A percentile compares a stretch with the other conserved stretches of the same genome.
phyloP scores from a whole-genome alignment of 2,329 filamentous ascomycete species.

The Fusarium sacchari region DNA sequence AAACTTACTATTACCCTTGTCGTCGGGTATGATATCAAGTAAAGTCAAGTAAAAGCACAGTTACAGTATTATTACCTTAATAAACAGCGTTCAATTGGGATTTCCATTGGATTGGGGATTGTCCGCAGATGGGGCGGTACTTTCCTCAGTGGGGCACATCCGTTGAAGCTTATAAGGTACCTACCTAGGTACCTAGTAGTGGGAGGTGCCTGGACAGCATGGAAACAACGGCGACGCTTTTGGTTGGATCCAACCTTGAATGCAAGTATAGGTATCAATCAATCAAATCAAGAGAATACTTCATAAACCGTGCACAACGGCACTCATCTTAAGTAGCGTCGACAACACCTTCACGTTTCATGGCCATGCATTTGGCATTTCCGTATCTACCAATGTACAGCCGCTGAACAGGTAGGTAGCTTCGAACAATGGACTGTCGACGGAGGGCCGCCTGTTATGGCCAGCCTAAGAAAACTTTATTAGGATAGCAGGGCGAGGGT shows the following conservation, averaged over 20 bases:
- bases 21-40: not conserved
- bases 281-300: conserved; percentile 15
- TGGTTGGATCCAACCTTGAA: not conserved
- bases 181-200: not conserved
- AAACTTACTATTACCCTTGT: not conserved
- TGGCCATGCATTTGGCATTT: conserved; percentile 3
- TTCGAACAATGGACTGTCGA: not conserved
- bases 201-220: not conserved
- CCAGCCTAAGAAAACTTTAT: conserved; percentile 5
- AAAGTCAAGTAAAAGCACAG: conserved; percentile 1
- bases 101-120: not conserved
- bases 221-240: conserved; percentile 20
- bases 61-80: not conserved
- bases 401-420: not conserved
- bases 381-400: not conserved
- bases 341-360: conserved; percentile 5
- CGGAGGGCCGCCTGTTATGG: not conserved
- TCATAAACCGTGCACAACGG: not conserved
- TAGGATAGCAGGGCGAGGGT: conserved; percentile 2
- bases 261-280: not conserved
- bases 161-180: conserved; percentile 5
- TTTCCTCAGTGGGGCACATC: conserved; percentile 21
- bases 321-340: conserved; percentile 15
- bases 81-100: not conserved
- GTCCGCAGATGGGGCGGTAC: conserved; percentile 10